Evolutionary conservation across 805 yeast species (phyloP).

Genomic region (Kodamaea nitidulidarum): DNA sequence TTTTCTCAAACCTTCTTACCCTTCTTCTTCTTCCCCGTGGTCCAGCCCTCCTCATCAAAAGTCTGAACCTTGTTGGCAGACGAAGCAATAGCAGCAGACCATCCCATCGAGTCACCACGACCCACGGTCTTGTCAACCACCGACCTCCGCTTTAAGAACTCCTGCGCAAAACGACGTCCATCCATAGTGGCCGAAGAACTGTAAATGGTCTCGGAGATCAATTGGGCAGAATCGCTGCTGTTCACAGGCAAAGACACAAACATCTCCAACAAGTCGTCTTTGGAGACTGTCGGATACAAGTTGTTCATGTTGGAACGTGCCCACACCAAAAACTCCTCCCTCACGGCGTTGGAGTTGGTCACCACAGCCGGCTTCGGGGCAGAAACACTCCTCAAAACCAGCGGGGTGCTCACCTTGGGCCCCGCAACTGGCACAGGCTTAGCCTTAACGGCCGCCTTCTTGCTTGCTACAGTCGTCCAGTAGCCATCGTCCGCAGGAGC

Average conservation of each 20-base stretch:
- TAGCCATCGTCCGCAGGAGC: conserved; percentile 26
- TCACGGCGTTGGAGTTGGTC: conserved; percentile 17
- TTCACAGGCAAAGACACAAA: conserved; percentile 72
- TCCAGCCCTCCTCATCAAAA: conserved; percentile 47
- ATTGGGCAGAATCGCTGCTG: conserved; percentile 68
- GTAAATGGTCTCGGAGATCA: conserved; percentile 89
- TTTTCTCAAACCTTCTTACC: conserved; percentile 25
- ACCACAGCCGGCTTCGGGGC: conserved; percentile 27
- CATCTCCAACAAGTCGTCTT: conserved; percentile 74
- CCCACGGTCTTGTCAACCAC: conserved; percentile 58
- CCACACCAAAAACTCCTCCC: conserved; percentile 67
- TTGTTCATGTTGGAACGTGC: conserved; percentile 62
- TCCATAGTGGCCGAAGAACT: conserved; percentile 87
- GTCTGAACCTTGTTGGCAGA: conserved; percentile 35
- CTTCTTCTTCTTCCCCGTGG: conserved; percentile 42
- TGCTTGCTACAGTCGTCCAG: conserved; percentile 40
- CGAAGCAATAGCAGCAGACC: conserved; percentile 66
- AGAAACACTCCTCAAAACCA: conserved; percentile 34
- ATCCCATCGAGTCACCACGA: conserved; percentile 45
- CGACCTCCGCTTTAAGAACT: conserved; percentile 74
- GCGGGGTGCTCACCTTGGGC: conserved; percentile 27
- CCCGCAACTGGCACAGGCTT: conserved; percentile 17
- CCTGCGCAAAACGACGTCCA: conserved; percentile 90
- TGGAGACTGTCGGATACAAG: conserved; percentile 70
- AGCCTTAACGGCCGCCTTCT: conserved; percentile 31